These are phyloP conservation scores for Podaxis sp. DNA, from an alignment of 768 basidiomycete species.

Conservation along the genomic window DNA sequence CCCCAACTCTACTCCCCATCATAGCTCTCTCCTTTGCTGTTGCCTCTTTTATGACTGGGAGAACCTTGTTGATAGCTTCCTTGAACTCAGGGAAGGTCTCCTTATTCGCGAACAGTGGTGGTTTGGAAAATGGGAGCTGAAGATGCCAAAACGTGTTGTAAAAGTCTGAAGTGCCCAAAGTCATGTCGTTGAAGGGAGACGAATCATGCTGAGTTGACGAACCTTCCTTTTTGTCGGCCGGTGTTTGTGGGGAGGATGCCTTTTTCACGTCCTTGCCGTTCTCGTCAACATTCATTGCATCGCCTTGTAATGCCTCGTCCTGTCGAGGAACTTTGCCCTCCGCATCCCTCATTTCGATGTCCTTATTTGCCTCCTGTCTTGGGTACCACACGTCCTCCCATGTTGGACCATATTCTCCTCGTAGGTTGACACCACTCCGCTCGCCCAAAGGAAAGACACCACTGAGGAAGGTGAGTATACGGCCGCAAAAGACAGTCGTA, in stretches of 20 bases:
- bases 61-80: slow-evolving; percentile 65
- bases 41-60: slow-evolving; percentile 82
- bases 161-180: slow-evolving; percentile 50
- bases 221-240: slow-evolving; percentile 64
- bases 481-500: slow-evolving; percentile 85
- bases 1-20: slow-evolving; percentile 68
- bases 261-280: slow-evolving; percentile 35
- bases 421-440: slow-evolving; percentile 86
- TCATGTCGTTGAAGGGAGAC: not conserved
- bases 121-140: slow-evolving; percentile 82
- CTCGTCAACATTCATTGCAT: slow-evolving; percentile 65
- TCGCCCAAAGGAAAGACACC: slow-evolving; percentile 87
- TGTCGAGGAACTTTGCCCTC: slow-evolving; percentile 25
- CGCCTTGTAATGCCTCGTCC: slow-evolving; percentile 25
- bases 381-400: slow-evolving; percentile 67
- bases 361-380: slow-evolving; percentile 24
- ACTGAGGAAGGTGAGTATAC: slow-evolving; percentile 85
- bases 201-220: not conserved
- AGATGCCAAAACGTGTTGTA: slow-evolving; percentile 90
- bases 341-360: slow-evolving; percentile 25
- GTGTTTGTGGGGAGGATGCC: slow-evolving; percentile 20
- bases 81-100: slow-evolving; percentile 65
- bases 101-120: slow-evolving; percentile 61
- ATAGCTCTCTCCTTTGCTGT: slow-evolving; percentile 86
- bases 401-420: slow-evolving; percentile 81